Evolutionary conservation across 2,329 filamentous ascomycete species (phyloP).

Genomic region (Calonectria pteridis): DNA sequence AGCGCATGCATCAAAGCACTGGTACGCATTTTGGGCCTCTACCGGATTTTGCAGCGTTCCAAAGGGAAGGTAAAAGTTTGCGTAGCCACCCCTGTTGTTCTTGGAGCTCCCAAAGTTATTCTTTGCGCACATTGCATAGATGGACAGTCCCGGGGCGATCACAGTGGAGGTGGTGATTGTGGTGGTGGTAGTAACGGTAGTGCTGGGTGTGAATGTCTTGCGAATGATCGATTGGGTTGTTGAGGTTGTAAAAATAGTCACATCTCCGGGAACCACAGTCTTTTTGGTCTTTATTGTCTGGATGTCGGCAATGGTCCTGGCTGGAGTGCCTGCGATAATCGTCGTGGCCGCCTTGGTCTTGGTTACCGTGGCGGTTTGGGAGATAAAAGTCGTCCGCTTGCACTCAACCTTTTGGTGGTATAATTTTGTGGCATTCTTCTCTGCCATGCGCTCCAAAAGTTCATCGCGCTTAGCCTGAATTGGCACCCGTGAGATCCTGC

Average conservation of each 20-base stretch:
- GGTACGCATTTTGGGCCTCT: background rate
- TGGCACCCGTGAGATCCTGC: background rate
- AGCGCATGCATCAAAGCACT: background rate
- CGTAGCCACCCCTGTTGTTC: background rate
- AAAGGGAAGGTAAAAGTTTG: background rate
- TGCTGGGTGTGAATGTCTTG: background rate
- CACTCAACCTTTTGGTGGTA: background rate
- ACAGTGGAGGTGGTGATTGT: background rate
- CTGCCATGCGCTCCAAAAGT: background rate
- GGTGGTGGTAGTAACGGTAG: background rate
- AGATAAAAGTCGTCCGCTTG: background rate
- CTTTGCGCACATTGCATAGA: background rate
- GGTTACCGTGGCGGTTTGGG: background rate
- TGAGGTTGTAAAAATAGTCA: background rate
- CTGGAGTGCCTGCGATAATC: background rate
- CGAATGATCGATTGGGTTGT: background rate
- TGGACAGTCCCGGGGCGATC: background rate
- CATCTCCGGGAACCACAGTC: background rate
- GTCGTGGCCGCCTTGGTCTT: background rate
- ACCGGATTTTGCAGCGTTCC: background rate
- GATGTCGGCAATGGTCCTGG: background rate
- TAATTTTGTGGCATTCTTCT: background rate
- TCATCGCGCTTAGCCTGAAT: background rate
- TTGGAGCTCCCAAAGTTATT: background rate
- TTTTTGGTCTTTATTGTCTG: background rate